These are phyloP conservation scores for Malus hybrid DNA, from an alignment of 331 rosid genomes.

Conservation along the genomic window DNA sequence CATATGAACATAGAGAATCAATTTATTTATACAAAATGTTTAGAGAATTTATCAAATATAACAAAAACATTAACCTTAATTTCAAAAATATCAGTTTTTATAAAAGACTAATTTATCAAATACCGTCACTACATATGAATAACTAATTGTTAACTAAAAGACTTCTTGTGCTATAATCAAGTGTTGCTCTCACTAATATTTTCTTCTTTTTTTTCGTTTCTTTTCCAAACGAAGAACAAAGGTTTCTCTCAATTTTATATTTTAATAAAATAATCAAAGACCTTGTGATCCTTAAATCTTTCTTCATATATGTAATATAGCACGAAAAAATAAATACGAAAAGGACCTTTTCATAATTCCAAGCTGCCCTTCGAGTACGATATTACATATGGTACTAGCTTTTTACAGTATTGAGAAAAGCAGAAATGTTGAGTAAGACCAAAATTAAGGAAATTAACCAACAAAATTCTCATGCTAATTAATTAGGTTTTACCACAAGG, in stretches of 20 bases:
- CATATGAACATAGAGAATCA: no score
- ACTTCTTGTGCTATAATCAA: neutral
- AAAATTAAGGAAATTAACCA: neutral
- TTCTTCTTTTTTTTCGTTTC: neutral
- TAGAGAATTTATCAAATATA: no score
- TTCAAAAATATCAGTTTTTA: no score
- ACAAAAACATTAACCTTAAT: no score
- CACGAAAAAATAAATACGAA: neutral
- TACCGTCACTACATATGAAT: no score
- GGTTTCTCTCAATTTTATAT: neutral
- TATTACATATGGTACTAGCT: neutral
- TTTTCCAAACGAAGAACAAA: neutral
- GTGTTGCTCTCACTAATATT: neutral
- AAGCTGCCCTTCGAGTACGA: neutral
- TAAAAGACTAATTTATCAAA: no score
- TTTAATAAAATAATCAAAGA: neutral
- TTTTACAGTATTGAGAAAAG: no score
- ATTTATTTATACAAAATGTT: no score
- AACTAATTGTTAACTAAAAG: neutral
- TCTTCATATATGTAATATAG: neutral
- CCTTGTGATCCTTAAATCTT: neutral
- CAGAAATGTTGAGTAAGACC: no score
- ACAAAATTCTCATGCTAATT: no score
- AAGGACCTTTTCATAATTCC: neutral
- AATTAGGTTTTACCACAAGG: neutral